Percentiles rank a stretch among this genome's conserved stretches.
Evolutionary conservation across 495 filamentous ascomycete genomes (phyloP).

Genomic region (Penicillium lagena): DNA sequence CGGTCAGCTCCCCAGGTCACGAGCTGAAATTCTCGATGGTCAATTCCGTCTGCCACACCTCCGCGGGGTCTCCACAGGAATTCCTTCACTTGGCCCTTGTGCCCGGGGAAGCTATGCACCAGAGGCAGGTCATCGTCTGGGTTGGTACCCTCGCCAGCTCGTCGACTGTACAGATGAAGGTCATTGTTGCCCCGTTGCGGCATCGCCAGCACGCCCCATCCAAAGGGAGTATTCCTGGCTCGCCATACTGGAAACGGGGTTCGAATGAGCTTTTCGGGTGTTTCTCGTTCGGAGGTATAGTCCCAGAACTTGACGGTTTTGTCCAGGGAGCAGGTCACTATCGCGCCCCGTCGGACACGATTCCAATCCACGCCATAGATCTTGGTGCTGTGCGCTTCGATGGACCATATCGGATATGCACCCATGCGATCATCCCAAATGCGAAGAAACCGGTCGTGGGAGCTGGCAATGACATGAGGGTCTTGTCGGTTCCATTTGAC

Average conservation of each 20-base stretch:
- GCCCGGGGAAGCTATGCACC: slow-evolving; percentile 70
- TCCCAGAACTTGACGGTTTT: slow-evolving; percentile 95
- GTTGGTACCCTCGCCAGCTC: slow-evolving; percentile 37
- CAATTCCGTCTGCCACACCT: slow-evolving; percentile 59
- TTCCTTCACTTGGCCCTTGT: slow-evolving; percentile 83
- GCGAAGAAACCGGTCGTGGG: slow-evolving; percentile 77
- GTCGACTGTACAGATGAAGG: slow-evolving; percentile 80
- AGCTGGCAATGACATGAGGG: slow-evolving; percentile 76
- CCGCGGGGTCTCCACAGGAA: slow-evolving; percentile 88
- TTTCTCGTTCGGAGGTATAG: slow-evolving; percentile 55
- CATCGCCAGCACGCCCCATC: slow-evolving; percentile 82
- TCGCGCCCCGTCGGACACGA: slow-evolving; percentile 57
- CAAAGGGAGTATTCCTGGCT: slow-evolving; percentile 91
- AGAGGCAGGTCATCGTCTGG: slow-evolving; percentile 44
- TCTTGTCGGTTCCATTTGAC: slow-evolving; percentile 94
- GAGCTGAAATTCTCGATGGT: slow-evolving; percentile 86
- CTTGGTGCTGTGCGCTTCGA: slow-evolving; percentile 87
- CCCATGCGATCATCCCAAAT: slow-evolving; percentile 90
- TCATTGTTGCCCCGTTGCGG: slow-evolving; percentile 80
- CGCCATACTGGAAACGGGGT: slow-evolving; percentile 89
- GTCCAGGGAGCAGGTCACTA: slow-evolving; percentile 87
- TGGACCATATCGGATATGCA: slow-evolving; percentile 70
- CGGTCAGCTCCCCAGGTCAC: slow-evolving; percentile 90
- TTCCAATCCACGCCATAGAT: slow-evolving; percentile 98
- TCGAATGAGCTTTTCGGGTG: slow-evolving; percentile 65